A percentile compares a stretch with the other conserved stretches of the same genome.
Conservation (phyloP, 139 green algal genomes). For the Choricystis sp. region DNA sequence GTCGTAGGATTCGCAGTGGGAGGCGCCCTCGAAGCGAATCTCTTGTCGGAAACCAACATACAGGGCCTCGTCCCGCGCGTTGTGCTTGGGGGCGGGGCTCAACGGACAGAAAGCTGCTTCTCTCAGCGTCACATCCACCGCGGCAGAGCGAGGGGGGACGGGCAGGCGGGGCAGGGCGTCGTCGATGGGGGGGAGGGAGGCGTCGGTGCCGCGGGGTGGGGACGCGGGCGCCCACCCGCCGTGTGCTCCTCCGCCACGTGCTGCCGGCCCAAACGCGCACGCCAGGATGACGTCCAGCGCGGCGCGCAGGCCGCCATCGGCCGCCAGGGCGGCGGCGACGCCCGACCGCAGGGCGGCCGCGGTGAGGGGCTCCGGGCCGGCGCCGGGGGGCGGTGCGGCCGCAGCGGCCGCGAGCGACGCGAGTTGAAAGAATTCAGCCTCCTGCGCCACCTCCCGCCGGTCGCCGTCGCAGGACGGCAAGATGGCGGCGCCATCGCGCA, state of each 20-base stretch:
- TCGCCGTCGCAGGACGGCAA: conserved; percentile 10
- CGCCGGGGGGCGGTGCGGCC: conserved; percentile 1
- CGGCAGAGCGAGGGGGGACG: not conserved
- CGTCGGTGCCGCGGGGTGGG: not conserved
- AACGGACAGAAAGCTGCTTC: conserved; percentile 15
- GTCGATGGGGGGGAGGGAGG: not conserved
- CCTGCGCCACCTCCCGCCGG: conserved; percentile 21
- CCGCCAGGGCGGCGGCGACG: conserved; percentile 7
- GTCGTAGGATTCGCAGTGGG: conserved; percentile 7
- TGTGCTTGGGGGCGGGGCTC: not conserved
- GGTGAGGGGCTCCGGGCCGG: not conserved
- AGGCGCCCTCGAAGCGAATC: conserved; percentile 7
- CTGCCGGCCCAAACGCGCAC: conserved; percentile 9
- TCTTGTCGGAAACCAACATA: conserved; percentile 14
- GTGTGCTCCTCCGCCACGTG: not conserved
- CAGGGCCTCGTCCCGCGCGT: conserved; percentile 8
- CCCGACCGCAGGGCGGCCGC: conserved; percentile 1
- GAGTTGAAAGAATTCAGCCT: conserved; percentile 26
- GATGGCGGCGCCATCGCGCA: conserved; percentile 19
- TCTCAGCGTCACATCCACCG: conserved; percentile 8
- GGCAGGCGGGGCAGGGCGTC: not conserved
- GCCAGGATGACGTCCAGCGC: conserved; percentile 4
- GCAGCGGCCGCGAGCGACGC: not conserved
- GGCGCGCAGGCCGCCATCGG: not conserved
- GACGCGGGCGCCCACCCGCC: too few species aligned